Conservation (phyloP, 176 grass and related monocot species). For the Carex parvula region DNA sequence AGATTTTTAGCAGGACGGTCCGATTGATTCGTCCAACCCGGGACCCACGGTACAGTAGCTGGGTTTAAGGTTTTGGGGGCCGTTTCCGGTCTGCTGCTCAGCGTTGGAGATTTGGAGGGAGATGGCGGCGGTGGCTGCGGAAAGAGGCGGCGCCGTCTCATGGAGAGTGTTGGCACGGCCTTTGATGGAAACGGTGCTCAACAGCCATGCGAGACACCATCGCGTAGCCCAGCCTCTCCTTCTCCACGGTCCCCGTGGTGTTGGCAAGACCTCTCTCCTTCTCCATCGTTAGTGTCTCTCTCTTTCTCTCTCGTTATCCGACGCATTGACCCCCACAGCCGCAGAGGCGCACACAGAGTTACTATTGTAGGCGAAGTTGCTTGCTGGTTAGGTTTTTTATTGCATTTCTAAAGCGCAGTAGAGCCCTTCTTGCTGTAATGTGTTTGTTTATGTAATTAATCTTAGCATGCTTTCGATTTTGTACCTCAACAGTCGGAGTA, state of each 20-base stretch:
- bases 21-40: neutral
- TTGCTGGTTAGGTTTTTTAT: neutral
- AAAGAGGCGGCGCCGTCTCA: slow-evolving; percentile 7
- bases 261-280: slow-evolving; percentile 85
- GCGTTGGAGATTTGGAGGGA: neutral
- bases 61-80: slow-evolving; percentile 1
- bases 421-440: neutral
- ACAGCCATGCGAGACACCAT: slow-evolving; percentile 68
- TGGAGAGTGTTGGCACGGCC: slow-evolving; percentile 83
- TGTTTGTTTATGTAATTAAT: neutral
- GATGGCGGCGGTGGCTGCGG: slow-evolving; percentile 32
- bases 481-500: neutral
- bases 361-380: neutral
- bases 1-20: too few relatives aligned
- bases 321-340: neutral
- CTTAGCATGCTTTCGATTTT: neutral
- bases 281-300: slow-evolving; percentile 33
- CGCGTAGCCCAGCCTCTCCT: slow-evolving; percentile 68
- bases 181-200: slow-evolving; percentile 71
- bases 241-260: slow-evolving; percentile 82
- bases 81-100: neutral
- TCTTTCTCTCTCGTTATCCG: neutral
- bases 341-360: neutral
- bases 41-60: neutral
- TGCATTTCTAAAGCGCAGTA: neutral